Evolutionary conservation across 305 asterid species (phyloP).

Genomic region (Nicotiana rustica): DNA sequence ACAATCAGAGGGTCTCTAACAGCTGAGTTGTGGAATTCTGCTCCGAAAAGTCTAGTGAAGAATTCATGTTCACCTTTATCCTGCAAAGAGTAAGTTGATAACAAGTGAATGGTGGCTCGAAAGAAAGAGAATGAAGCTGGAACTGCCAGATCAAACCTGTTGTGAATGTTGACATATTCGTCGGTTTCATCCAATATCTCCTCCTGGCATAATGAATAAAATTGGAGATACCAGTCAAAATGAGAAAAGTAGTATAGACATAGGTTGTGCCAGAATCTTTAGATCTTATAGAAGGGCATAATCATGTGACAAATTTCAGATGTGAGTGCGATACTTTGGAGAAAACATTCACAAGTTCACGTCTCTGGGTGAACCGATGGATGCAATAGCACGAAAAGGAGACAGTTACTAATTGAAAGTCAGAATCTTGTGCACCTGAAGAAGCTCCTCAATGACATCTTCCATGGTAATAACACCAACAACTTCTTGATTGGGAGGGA

Average conservation of each 20-base stretch:
- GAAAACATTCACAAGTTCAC: not conserved
- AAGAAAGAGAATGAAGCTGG: not conserved
- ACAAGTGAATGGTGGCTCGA: not conserved
- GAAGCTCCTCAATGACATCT: constrained; percentile 99
- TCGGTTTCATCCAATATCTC: constrained; percentile 99
- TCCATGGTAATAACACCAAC: constrained; percentile 98
- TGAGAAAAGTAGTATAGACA: not conserved
- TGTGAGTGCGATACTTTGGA: not conserved
- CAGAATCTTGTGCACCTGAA: constrained; percentile 65
- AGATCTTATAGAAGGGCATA: not conserved
- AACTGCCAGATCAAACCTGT: constrained; percentile 59
- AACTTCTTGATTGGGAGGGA: constrained; percentile 75
- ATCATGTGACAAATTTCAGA: not conserved
- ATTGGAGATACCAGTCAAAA: constrained; percentile 11
- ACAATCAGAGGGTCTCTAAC: constrained; percentile 36
- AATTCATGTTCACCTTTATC: constrained; percentile 93
- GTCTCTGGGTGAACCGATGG: not conserved
- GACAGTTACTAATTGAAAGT: not conserved
- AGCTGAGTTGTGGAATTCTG: constrained; percentile 35
- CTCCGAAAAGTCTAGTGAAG: constrained; percentile 61
- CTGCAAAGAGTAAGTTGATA: constrained; percentile 50
- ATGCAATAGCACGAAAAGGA: constrained; percentile 10
- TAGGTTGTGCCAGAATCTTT: not conserved
- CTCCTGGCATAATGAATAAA: constrained; percentile 60
- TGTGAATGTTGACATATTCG: constrained; percentile 97